Evolutionary conservation across 2,329 filamentous ascomycete species (phyloP).

Genomic region (Nigrograna mackinnonii): DNA sequence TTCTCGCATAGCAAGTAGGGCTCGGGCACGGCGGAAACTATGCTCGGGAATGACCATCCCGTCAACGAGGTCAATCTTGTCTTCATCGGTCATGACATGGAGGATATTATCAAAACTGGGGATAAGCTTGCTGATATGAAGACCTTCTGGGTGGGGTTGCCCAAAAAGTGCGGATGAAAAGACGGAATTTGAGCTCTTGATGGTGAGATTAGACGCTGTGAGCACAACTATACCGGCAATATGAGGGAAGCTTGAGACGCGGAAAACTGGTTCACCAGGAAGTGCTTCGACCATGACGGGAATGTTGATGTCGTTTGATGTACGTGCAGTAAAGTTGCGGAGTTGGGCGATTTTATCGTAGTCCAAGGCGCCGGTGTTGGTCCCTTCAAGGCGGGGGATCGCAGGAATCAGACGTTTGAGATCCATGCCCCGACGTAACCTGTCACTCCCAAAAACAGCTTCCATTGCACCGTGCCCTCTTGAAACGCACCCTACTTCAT

Average conservation of each 20-base stretch:
- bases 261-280: slow-evolving; percentile 70
- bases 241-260: slow-evolving; percentile 92
- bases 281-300: slow-evolving; percentile 81
- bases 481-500: slow-evolving; percentile 75
- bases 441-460: slow-evolving; percentile 81
- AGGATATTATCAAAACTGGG: slow-evolving; percentile 87
- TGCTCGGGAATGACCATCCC: slow-evolving; percentile 98
- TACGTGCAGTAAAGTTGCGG: slow-evolving; percentile 84
- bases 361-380: slow-evolving; percentile 73
- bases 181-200: slow-evolving; percentile 92
- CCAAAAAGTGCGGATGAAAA: slow-evolving; percentile 94
- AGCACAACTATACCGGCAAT: slow-evolving; percentile 97
- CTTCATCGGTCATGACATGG: slow-evolving; percentile 80
- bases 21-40: slow-evolving; percentile 87
- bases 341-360: slow-evolving; percentile 73
- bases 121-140: slow-evolving; percentile 78
- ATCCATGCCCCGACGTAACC: slow-evolving; percentile 69
- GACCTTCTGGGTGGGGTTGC: slow-evolving; percentile 79
- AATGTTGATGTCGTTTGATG: slow-evolving; percentile 76
- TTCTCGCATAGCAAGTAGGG: slow-evolving; percentile 80
- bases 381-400: slow-evolving; percentile 76
- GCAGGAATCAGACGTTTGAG: slow-evolving; percentile 79
- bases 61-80: slow-evolving; percentile 80
- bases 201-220: slow-evolving; percentile 73
- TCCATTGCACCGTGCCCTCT: slow-evolving; percentile 75